Conservation (phyloP, 768 basidiomycete genomes). For the Termitomyces titanicus region DNA sequence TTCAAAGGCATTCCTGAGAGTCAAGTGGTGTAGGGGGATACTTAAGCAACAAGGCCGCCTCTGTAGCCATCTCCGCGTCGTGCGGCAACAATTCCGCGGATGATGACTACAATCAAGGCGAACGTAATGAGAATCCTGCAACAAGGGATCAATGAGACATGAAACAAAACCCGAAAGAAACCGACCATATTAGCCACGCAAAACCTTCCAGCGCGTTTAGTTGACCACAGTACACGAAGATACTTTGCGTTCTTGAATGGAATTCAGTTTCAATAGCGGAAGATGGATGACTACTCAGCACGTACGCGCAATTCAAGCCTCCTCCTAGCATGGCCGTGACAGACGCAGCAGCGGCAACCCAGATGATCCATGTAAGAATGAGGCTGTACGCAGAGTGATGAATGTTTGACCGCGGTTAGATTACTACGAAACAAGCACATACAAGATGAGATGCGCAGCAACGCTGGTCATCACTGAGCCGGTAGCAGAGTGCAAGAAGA, state of each 20-base stretch:
- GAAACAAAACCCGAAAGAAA: slow-evolving; percentile 3
- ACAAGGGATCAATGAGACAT: background rate
- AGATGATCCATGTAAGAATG: slow-evolving; percentile 70
- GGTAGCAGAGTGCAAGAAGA: slow-evolving; percentile 50
- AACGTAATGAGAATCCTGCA: slow-evolving; percentile 64
- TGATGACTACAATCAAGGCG: slow-evolving; percentile 51
- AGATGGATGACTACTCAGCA: slow-evolving; percentile 1
- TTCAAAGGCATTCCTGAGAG: background rate
- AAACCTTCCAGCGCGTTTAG: slow-evolving; percentile 74
- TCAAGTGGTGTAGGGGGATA: background rate
- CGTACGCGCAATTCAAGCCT: slow-evolving; percentile 65
- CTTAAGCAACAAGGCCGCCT: slow-evolving; percentile 43
- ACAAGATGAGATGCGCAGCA: slow-evolving; percentile 63
- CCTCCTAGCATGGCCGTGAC: slow-evolving; percentile 67
- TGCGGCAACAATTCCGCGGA: slow-evolving; percentile 56
- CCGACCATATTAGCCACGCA: slow-evolving; percentile 73
- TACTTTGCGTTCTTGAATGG: slow-evolving; percentile 31
- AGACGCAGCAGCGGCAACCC: slow-evolving; percentile 70
- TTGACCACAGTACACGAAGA: slow-evolving; percentile 67
- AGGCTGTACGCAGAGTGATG: slow-evolving; percentile 40
- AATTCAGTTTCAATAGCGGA: background rate
- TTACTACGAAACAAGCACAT: slow-evolving; percentile 19
- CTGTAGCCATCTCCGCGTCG: slow-evolving; percentile 66
- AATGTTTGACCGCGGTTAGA: slow-evolving; percentile 1
- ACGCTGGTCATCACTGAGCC: slow-evolving; percentile 57